Evolutionary conservation across 106 monocot species (phyloP).

Genomic region (Ottelia alismoides): DNA sequence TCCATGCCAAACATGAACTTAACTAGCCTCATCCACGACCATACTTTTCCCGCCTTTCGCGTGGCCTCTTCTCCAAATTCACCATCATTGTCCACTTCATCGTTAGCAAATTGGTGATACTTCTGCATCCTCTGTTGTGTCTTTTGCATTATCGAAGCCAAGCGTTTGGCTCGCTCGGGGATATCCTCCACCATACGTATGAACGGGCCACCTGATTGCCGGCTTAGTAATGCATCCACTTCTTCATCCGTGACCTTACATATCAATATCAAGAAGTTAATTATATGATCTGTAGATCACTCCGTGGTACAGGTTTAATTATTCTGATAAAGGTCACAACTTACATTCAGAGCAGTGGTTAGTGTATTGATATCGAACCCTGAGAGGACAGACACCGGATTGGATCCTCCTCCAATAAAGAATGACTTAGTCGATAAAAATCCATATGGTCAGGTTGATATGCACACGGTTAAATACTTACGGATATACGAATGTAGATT

Average conservation of each 20-base stretch:
- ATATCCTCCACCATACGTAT: slow-evolving; percentile 22
- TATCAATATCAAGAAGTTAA: background rate
- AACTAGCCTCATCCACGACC: too few relatives aligned
- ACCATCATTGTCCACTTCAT: slow-evolving; percentile 12
- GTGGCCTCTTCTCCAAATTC: too few relatives aligned
- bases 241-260: slow-evolving; percentile 42
- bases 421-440: too few relatives aligned
- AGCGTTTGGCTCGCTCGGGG: slow-evolving; percentile 1
- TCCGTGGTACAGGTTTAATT: too few relatives aligned
- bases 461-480: too few relatives aligned
- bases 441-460: too few relatives aligned
- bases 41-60: too few relatives aligned
- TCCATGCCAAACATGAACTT: too few relatives aligned
- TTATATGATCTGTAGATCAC: background rate
- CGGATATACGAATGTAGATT: too few relatives aligned
- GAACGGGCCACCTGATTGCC: slow-evolving; percentile 34
- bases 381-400: slow-evolving; percentile 44
- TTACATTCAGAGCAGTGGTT: slow-evolving; percentile 59
- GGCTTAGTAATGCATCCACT: slow-evolving; percentile 16
- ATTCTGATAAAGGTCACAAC: slow-evolving; percentile 1
- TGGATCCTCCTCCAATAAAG: slow-evolving; percentile 57
- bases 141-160: background rate
- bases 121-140: background rate
- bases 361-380: slow-evolving; percentile 50
- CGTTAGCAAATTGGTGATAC: background rate